phyloP scores from a whole-genome alignment of 768 basidiomycete species.

The Naganishia antarctica region DNA sequence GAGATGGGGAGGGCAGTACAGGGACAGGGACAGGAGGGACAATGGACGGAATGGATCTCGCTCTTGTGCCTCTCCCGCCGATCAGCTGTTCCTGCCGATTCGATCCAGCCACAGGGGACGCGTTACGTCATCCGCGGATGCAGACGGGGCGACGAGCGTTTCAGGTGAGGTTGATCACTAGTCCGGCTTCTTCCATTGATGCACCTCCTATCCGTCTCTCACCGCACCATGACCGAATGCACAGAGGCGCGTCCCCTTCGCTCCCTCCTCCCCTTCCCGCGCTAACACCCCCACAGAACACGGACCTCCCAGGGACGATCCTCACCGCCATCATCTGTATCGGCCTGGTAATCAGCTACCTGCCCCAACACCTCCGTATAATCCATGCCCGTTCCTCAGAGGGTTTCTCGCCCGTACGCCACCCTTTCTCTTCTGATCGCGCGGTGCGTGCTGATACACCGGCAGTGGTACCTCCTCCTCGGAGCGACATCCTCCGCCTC shows the following conservation, averaged over 20 bases:
- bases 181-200: too few species aligned
- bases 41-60: too few species aligned
- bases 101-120: too few species aligned
- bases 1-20: not conserved
- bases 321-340: constrained; percentile 63
- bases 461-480: constrained; percentile 46
- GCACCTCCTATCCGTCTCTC: too few species aligned
- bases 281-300: not conserved
- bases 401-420: constrained; percentile 69
- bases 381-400: constrained; percentile 71
- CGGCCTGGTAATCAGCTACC: constrained; percentile 75
- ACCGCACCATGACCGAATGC: not conserved
- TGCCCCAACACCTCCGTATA: constrained; percentile 61
- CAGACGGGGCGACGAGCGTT: too few species aligned
- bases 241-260: not conserved
- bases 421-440: too few species aligned
- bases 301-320: constrained; percentile 63
- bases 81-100: too few species aligned
- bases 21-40: too few species aligned
- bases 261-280: not conserved
- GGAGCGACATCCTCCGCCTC: constrained; percentile 79
- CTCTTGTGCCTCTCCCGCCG: too few species aligned
- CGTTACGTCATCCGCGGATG: too few species aligned
- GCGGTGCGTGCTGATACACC: too few species aligned
- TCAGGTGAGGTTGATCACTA: too few species aligned